Percentiles rank a stretch among this genome's conserved stretches.
These are phyloP conservation scores for Umbelopsis vinacea DNA, from an alignment of 192 early-diverging fungal species.

Conservation along the genomic window DNA sequence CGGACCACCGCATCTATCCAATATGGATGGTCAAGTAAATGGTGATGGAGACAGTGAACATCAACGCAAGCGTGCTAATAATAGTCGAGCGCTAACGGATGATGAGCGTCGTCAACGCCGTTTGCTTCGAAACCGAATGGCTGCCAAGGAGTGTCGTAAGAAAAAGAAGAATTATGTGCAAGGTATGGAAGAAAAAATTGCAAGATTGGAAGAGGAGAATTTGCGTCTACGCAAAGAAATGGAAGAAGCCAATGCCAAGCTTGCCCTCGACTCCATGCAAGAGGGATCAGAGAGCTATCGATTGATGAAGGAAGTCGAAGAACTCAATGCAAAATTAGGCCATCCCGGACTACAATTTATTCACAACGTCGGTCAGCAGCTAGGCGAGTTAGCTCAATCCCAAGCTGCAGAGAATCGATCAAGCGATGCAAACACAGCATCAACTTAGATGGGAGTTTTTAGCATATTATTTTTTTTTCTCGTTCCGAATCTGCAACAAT, in stretches of 20 bases:
- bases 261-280: constrained; percentile 65
- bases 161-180: constrained; percentile 81
- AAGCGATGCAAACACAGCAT: neutral
- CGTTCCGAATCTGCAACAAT: neutral
- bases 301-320: constrained; percentile 72
- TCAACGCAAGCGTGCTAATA: constrained; percentile 18
- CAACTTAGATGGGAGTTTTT: neutral
- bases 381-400: constrained; percentile 5
- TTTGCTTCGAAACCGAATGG: constrained; percentile 75
- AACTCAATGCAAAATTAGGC: constrained; percentile 69
- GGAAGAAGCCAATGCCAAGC: constrained; percentile 69
- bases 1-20: constrained; percentile 29
- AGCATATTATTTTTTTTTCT: neutral
- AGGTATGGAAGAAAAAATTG: constrained; percentile 70
- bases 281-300: constrained; percentile 55
- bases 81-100: constrained; percentile 52
- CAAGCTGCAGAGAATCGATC: neutral
- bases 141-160: constrained; percentile 83
- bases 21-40: constrained; percentile 24
- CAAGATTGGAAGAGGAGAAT: constrained; percentile 68
- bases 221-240: constrained; percentile 63
- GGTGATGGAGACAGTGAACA: constrained; percentile 4
- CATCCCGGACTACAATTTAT: constrained; percentile 21
- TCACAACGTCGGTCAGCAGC: constrained; percentile 7
- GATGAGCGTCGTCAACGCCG: constrained; percentile 79